Evolutionary conservation across 352 stramenopile genomes (phyloP).

Genomic region (Globisporangium megalacanthum): DNA sequence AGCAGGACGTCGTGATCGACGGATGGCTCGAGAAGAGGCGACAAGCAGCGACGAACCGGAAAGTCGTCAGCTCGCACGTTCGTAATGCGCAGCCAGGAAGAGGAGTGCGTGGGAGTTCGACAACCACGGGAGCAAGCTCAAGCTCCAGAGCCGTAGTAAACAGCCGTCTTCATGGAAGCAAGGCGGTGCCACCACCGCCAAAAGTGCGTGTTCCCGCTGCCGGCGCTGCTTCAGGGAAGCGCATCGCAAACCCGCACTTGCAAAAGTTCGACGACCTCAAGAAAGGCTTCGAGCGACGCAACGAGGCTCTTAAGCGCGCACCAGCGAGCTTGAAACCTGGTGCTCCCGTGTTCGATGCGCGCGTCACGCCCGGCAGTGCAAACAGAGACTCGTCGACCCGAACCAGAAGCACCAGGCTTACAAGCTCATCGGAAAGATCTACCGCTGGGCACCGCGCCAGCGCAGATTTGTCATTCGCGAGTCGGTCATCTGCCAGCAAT

Average conservation of each 20-base stretch:
- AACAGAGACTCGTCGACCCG: background rate
- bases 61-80: slow-evolving; percentile 27
- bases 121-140: background rate
- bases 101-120: background rate
- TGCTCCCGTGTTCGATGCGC: slow-evolving; percentile 17
- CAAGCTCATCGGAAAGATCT: background rate
- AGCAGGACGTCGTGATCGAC: slow-evolving; percentile 73
- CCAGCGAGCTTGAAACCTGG: slow-evolving; percentile 16
- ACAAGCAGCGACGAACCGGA: slow-evolving; percentile 49
- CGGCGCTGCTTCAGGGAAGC: slow-evolving; percentile 48
- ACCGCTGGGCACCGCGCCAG: background rate
- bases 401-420: background rate
- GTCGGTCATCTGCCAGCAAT: background rate
- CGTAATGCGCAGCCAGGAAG: slow-evolving; percentile 6
- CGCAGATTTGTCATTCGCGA: background rate
- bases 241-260: slow-evolving; percentile 46
- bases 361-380: background rate
- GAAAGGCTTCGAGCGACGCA: slow-evolving; percentile 49
- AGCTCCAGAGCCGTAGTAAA: slow-evolving; percentile 5
- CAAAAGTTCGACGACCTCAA: slow-evolving; percentile 69
- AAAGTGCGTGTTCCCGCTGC: slow-evolving; percentile 35
- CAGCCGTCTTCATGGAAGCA: slow-evolving; percentile 10
- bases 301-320: slow-evolving; percentile 37
- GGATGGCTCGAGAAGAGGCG: slow-evolving; percentile 69
- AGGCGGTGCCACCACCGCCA: slow-evolving; percentile 26